Evolutionary conservation across 805 yeast genomes (phyloP), one percentile per base, ranked within the genome.

Genomic region (Ogataea wickerhamii): DNA sequence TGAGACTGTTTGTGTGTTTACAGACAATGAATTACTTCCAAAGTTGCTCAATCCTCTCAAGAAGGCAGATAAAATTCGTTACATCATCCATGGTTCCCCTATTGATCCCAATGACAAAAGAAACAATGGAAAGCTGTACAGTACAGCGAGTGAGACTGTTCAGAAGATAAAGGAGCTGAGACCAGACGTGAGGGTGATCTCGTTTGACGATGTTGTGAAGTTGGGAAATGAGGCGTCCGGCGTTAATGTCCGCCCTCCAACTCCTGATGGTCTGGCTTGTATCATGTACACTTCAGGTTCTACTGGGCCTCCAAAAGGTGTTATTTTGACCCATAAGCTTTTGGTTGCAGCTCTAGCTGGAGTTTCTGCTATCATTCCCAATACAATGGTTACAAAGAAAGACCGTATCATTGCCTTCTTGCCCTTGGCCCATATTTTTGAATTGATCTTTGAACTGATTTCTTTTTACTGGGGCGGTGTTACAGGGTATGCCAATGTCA

Each of bases 351-450:
- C 95, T 59, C 63, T 87, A 24, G 93, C 82, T 42, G 98, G 98
- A 67, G 79, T 86, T 41, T 61, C 82, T 19, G 68, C 78, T 30
- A 73, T 76, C 52, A 80, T 87, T 36, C 71, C 72, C 31, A 68
- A 76, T 39, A 63, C 65, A 16, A 37, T 64, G 30, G 75, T 87
- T 36, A 64, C 55, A 40, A 64, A 66, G 17, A 62, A 63, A 24
- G 98, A 93, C 65, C 74, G 87, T 50, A 67, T 91, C 46, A 78
- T 93, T 62, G 82, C 89, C 13, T 89, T 91, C 62, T 75, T 93
- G 60, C 98, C 98, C 10, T 74, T 93, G 56, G 98, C 98, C 6
- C 98, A 93, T 59, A 93, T 93, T 52, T 86, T 93, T 52, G 98
- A 93, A 68, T 71, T 87, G 64, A 87, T 78, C 4, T 88, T 93